A percentile compares a stretch with the other conserved stretches of the same genome.
Evolutionary conservation across 495 filamentous ascomycete genomes (phyloP).

Genomic region (Penicillium longicatenatum): DNA sequence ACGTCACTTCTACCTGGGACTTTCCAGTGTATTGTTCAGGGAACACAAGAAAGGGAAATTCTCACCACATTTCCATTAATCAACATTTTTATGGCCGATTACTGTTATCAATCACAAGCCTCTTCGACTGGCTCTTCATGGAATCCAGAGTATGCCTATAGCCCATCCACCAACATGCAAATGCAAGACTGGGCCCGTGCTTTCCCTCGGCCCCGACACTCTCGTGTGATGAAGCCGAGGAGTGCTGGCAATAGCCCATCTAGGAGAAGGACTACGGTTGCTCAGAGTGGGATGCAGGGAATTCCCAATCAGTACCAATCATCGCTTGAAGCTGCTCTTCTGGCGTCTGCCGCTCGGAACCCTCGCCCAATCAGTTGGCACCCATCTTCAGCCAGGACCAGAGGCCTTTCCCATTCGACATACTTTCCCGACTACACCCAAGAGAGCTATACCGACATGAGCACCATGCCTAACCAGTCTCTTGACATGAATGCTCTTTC

Average conservation of each 20-base stretch:
- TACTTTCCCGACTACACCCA: slow-evolving; percentile 22
- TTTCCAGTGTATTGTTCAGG: not conserved
- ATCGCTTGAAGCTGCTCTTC: slow-evolving; percentile 36
- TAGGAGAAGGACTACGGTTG: slow-evolving; percentile 56
- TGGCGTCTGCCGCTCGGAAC: slow-evolving; percentile 40
- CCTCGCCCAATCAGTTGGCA: slow-evolving; percentile 73
- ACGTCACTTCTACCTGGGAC: slow-evolving; percentile 2
- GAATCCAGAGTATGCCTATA: slow-evolving; percentile 27
- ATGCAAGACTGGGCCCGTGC: slow-evolving; percentile 37
- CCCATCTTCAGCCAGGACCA: slow-evolving; percentile 48
- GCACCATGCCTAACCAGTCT: slow-evolving; percentile 26
- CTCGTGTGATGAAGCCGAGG: slow-evolving; percentile 65
- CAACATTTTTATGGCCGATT: slow-evolving; percentile 35
- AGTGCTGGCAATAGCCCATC: slow-evolving; percentile 74
- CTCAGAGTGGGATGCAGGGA: slow-evolving; percentile 44
- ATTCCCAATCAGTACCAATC: slow-evolving; percentile 29
- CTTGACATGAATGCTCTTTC: slow-evolving; percentile 19
- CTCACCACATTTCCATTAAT: not conserved
- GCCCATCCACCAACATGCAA: slow-evolving; percentile 27
- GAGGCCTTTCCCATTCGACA: slow-evolving; percentile 36
- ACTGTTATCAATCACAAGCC: slow-evolving; percentile 33
- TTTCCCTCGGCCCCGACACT: slow-evolving; percentile 37
- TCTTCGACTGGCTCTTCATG: slow-evolving; percentile 37
- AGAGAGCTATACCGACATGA: slow-evolving; percentile 33
- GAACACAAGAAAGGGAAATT: not conserved